A percentile compares a stretch with the other conserved stretches of the same genome.
phyloP scores from a whole-genome alignment of 2,329 filamentous ascomycete genomes.

The Zymoseptoria passerinii region DNA sequence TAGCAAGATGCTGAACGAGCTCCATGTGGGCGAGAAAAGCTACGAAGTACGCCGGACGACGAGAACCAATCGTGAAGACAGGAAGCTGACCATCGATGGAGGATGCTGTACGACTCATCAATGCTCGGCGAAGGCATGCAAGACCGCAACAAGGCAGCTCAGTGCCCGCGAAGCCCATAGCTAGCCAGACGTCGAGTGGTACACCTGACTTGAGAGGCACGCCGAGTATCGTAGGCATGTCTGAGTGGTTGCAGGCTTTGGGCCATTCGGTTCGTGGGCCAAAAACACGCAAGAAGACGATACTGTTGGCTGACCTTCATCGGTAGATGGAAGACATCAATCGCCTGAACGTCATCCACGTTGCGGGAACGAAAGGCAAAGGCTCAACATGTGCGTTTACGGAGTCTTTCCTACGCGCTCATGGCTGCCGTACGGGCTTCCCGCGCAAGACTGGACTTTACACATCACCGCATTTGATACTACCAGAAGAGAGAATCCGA shows the following conservation, averaged over 20 bases:
- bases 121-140: background rate
- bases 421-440: constrained; percentile 40
- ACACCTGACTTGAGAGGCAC: constrained; percentile 13
- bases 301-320: background rate
- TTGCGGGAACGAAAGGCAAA: constrained; percentile 91
- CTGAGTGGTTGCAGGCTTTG: constrained; percentile 17
- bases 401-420: constrained; percentile 56
- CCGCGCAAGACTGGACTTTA: constrained; percentile 56
- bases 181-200: background rate
- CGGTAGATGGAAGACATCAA: constrained; percentile 15
- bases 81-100: background rate
- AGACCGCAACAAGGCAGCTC: background rate
- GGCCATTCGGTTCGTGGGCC: constrained; percentile 15
- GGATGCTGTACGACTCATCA: constrained; percentile 2
- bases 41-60: background rate
- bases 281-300: background rate
- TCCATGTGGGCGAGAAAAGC: background rate
- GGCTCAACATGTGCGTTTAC: constrained; percentile 78
- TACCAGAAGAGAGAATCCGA: constrained; percentile 72
- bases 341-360: constrained; percentile 52
- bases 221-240: constrained; percentile 20
- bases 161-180: background rate
- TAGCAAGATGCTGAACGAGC: background rate
- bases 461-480: constrained; percentile 75
- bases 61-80: background rate